These are phyloP conservation scores for Aspergillus egyptiacus DNA, from an alignment of 495 filamentous ascomycete genomes.

Conservation along the genomic window DNA sequence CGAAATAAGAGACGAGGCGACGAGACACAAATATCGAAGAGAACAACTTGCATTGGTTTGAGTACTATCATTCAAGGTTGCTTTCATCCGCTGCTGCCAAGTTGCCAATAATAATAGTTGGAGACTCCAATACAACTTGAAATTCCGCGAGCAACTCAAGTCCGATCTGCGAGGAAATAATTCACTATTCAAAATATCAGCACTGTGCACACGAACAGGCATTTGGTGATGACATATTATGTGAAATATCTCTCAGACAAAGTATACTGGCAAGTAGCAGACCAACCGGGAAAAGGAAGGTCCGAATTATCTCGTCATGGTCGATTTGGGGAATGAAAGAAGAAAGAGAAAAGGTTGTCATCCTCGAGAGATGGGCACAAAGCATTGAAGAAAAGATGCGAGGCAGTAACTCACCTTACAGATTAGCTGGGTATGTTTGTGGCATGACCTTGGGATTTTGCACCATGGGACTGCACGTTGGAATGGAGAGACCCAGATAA, in stretches of 20 bases:
- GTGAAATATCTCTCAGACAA: constrained; percentile 68
- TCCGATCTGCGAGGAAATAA: too few relatives aligned
- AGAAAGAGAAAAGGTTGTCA: constrained; percentile 75
- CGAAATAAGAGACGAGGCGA: too few relatives aligned
- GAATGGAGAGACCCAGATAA: background rate
- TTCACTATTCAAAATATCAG: constrained; percentile 7
- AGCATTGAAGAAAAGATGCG: constrained; percentile 14
- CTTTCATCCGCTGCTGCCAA: too few relatives aligned
- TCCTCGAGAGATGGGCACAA: constrained; percentile 51
- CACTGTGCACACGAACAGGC: background rate
- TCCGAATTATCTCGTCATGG: constrained; percentile 81
- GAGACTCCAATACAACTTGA: too few relatives aligned
- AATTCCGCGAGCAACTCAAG: too few relatives aligned
- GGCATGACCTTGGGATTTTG: constrained; percentile 12
- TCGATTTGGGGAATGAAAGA: constrained; percentile 92
- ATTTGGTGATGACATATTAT: background rate
- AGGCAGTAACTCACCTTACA: constrained; percentile 24
- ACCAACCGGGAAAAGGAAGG: constrained; percentile 58
- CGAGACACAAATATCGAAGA: too few relatives aligned
- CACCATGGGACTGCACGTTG: background rate
- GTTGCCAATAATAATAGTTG: too few relatives aligned
- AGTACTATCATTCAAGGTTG: too few relatives aligned
- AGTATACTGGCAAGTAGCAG: constrained; percentile 98
- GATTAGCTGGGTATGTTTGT: constrained; percentile 14
- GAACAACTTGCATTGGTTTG: too few relatives aligned